Base-by-base conservation (phyloP, 129 eudicot species). In the Flaveria sonorensis region DNA sequence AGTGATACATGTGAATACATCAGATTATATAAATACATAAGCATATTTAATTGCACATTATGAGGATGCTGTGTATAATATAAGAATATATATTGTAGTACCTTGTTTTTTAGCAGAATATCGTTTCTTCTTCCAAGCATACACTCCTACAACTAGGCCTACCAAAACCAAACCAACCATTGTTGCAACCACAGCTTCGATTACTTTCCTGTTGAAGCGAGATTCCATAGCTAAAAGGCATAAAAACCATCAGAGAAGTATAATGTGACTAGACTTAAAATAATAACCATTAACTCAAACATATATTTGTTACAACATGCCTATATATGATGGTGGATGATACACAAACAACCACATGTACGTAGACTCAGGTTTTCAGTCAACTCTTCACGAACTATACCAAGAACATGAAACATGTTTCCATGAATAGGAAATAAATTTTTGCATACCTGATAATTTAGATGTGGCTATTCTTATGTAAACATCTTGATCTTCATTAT, bases 61-160 rank as follows among this genome's bases (percentile, higher is more conserved):
- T 15, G 3, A 28, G 14, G 42, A 7, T 16, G 10, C 32, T n/a
- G n/a, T n/a, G n/a, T 30, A 20, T 40, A 14, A 60, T 10, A 21
- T 10, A 59, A 7, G 14, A 42, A 53, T 8, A 53, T 8, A 56
- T 56, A 60, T 45, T 46, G 73, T 13, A 46, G 7, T 69, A 69
- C 59, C 40, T 46, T 6, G 12, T 6, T 12, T 68, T 40, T 2
- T 40, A 50, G 57, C 42, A 24, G 10, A 6, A 30, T 39, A 62
- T 47, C 7, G 7, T 46, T 61, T 60, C 28, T 74, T 74, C 60
- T 62, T 74, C 69, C 70, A 74, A 61, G 61, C 79, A 74, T 74
- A 74, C 46, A 61, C 71, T 61, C 42, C 70, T 10, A 74, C 0
- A 15, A 47, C 15, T 30, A 74, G 18, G 28, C 79, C 70, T 10